Percentiles rank a stretch among this genome's conserved stretches.
phyloP scores from a whole-genome alignment of 2,329 filamentous ascomycete species.

The Fusarium keratoplasticum region DNA sequence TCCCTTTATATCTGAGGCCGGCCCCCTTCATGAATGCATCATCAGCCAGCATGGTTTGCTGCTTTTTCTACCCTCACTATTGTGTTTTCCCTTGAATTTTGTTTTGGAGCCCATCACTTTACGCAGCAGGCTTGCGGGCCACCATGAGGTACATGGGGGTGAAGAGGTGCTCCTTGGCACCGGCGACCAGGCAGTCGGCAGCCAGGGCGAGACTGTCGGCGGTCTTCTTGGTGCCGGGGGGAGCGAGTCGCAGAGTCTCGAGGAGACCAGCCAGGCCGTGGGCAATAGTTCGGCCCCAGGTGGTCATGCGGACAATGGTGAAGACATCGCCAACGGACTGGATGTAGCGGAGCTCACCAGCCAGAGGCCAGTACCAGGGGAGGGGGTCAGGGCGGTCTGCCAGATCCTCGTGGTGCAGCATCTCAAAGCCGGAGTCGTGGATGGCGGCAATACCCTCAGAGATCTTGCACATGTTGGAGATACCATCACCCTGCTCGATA shows the following conservation, averaged over 20 bases:
- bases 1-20: slow-evolving; percentile 29
- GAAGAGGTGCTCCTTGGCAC: slow-evolving; percentile 90
- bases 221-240: slow-evolving; percentile 91
- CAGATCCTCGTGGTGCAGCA: slow-evolving; percentile 87
- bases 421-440: slow-evolving; percentile 85
- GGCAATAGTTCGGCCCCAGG: slow-evolving; percentile 78
- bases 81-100: slow-evolving; percentile 15
- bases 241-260: slow-evolving; percentile 81
- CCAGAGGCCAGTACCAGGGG: slow-evolving; percentile 95
- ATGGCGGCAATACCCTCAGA: slow-evolving; percentile 85
- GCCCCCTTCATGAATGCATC: slow-evolving; percentile 38
- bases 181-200: slow-evolving; percentile 87
- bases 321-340: slow-evolving; percentile 82
- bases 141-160: slow-evolving; percentile 99
- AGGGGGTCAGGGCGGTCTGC: slow-evolving; percentile 79
- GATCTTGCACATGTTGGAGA: slow-evolving; percentile 95
- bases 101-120: slow-evolving; percentile 12
- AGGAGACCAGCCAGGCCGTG: slow-evolving; percentile 82
- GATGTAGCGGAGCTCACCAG: slow-evolving; percentile 87
- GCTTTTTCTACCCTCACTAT: slow-evolving; percentile 30
- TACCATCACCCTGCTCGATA: slow-evolving; percentile 96
- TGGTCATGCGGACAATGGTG: slow-evolving; percentile 90
- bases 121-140: slow-evolving; percentile 78
- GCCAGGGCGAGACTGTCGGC: slow-evolving; percentile 87
- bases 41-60: slow-evolving; percentile 25